Conservation (phyloP, 139 green algal genomes). For the Picochlorum sp. region DNA sequence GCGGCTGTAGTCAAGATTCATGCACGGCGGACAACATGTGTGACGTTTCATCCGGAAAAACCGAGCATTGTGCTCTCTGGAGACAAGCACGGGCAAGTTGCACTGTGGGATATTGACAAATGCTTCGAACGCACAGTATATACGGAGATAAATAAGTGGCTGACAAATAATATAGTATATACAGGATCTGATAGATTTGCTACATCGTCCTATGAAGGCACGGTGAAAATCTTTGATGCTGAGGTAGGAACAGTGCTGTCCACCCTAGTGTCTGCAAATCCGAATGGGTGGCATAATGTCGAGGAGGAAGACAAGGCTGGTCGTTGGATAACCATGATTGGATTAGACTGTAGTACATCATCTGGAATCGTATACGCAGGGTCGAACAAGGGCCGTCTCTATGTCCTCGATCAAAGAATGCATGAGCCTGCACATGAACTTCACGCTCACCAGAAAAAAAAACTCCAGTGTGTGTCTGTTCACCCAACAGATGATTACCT, state of each 20-base stretch:
- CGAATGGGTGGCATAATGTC: slow-evolving; percentile 1
- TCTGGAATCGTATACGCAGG: slow-evolving; percentile 36
- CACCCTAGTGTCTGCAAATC: background rate
- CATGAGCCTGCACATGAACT: slow-evolving; percentile 27
- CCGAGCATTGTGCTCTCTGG: slow-evolving; percentile 61
- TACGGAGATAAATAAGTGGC: slow-evolving; percentile 45
- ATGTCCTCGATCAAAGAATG: slow-evolving; percentile 45
- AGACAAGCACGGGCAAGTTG: slow-evolving; percentile 76
- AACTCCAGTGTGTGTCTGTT: slow-evolving; percentile 37
- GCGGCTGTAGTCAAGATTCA: slow-evolving; percentile 78
- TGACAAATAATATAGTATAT: slow-evolving; percentile 56
- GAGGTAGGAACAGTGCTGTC: background rate
- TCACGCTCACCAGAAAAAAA: slow-evolving; percentile 46
- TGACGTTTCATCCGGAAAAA: slow-evolving; percentile 65
- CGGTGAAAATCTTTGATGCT: slow-evolving; percentile 35
- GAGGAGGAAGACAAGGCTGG: slow-evolving; percentile 3
- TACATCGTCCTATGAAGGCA: slow-evolving; percentile 57
- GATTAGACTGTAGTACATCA: slow-evolving; percentile 14
- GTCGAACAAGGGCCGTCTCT: slow-evolving; percentile 50
- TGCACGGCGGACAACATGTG: slow-evolving; percentile 44
- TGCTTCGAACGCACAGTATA: slow-evolving; percentile 70
- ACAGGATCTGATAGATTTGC: slow-evolving; percentile 17
- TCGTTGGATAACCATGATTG: slow-evolving; percentile 22
- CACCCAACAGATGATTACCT: slow-evolving; percentile 61
- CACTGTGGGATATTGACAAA: slow-evolving; percentile 73